Evolutionary conservation across 495 filamentous ascomycete genomes (phyloP), one percentile per base, ranked within the genome.

Genomic region (Acidiella bohemica): DNA sequence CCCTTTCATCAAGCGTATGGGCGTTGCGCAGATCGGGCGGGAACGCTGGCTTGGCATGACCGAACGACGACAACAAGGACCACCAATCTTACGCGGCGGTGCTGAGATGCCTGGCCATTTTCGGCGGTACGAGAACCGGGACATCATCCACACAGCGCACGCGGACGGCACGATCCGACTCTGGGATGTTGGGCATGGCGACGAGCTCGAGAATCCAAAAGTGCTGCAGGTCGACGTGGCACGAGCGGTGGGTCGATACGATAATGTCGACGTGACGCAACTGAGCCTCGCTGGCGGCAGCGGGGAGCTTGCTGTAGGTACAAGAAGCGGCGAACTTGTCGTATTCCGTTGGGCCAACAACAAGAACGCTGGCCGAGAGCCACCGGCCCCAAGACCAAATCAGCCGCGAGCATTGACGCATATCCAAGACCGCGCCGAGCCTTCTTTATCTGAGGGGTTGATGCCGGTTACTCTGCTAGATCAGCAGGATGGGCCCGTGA

Each of bases 341-440:
- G 63, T 96, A 13, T 96, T 87, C 56, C 67, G 82, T 47, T 97
- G 88, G 90, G 81, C 75, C 23, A 69, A 62, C 21, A 95, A 94
- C 53, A 68, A 67, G 42, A 71, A 70, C 37, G 56, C 62, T 32
- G 70, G 70, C 12, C 65, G 64, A 25, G 71, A 79, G 14, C 53
- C 70, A 2, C 59, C 72, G 30, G 59, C 74, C 8, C 61, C 71
- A 2, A 64, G 65, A 33, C 60, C 64, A 39, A 58, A 57, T 33
- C 62, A 62, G 1, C 59, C 67, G 16, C 74, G 76, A 4, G 70
- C 65, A 2, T 50, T 97, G 47, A 80, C 78, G 36, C 71, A 81
- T 53, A 79, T 94, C 47, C 68, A 64, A 8, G 71, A 77, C 24
- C 70, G 86, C 21, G 69, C 75, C 5, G 90, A 96, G 53, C 83